These are phyloP conservation scores for Guillardia theta DNA, from an alignment of 78 protist species.

Conservation along the genomic window DNA sequence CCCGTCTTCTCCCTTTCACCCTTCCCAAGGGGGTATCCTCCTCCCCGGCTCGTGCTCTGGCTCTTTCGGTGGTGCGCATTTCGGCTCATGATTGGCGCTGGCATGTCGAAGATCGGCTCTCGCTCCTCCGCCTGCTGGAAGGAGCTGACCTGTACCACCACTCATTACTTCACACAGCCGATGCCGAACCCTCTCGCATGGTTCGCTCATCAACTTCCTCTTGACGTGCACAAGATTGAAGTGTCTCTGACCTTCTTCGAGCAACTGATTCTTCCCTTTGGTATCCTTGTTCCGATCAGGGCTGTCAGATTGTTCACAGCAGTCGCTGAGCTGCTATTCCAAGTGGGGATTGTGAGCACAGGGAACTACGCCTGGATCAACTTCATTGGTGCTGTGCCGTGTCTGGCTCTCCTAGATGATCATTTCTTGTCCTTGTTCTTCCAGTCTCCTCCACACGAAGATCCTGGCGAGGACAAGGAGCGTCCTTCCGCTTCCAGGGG, in stretches of 20 bases:
- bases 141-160: conserved; percentile 42
- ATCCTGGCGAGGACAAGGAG: background rate
- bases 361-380: conserved; percentile 61
- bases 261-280: conserved; percentile 54
- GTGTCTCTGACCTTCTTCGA: conserved; percentile 44
- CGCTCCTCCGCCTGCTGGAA: conserved; percentile 41
- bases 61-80: conserved; percentile 44
- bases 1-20: background rate
- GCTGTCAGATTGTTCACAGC: background rate
- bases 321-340: background rate
- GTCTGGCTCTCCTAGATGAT: conserved; percentile 46
- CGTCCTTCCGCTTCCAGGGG: background rate
- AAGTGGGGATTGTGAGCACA: conserved; percentile 3
- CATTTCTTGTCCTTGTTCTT: background rate
- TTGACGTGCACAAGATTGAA: background rate
- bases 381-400: conserved; percentile 32
- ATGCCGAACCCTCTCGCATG: conserved; percentile 52
- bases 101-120: conserved; percentile 52
- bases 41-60: conserved; percentile 40
- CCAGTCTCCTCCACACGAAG: background rate
- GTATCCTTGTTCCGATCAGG: conserved; percentile 13
- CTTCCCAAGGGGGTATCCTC: background rate
- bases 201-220: background rate
- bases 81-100: conserved; percentile 32
- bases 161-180: conserved; percentile 62